Conservation (phyloP, 495 filamentous ascomycete genomes). For the Penicillium dipodomyicola region DNA sequence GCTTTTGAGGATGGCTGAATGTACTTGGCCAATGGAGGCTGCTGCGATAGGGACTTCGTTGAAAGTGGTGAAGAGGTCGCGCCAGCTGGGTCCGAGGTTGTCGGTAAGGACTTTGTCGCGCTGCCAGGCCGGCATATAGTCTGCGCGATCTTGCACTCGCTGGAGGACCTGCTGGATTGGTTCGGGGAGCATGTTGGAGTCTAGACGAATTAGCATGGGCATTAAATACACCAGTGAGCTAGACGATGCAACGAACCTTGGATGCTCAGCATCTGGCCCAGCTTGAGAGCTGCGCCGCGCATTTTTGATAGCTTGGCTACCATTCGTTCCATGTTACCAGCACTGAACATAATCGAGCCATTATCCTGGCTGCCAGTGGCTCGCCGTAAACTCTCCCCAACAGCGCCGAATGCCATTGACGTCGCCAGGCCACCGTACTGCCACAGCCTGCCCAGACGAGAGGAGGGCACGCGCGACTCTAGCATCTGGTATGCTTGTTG, state of each 20-base stretch:
- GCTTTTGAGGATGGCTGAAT: conserved; percentile 76
- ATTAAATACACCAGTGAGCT: neutral
- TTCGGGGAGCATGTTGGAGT: conserved; percentile 90
- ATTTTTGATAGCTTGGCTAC: conserved; percentile 91
- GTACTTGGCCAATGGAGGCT: conserved; percentile 97
- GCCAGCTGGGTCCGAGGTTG: conserved; percentile 84
- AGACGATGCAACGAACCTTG: conserved; percentile 55
- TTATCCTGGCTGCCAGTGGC: conserved; percentile 57
- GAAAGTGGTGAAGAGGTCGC: conserved; percentile 77
- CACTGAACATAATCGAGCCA: conserved; percentile 82
- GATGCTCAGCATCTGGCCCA: conserved; percentile 96
- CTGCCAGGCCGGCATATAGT: conserved; percentile 96
- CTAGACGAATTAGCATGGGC: conserved; percentile 36
- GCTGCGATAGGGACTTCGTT: conserved; percentile 91
- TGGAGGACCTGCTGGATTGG: conserved; percentile 84
- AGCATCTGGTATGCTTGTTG: conserved; percentile 63
- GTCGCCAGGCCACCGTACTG: conserved; percentile 91
- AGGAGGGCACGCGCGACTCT: conserved; percentile 88
- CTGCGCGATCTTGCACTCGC: conserved; percentile 92
- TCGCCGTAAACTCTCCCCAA: conserved; percentile 77
- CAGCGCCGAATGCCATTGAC: conserved; percentile 93
- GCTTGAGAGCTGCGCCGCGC: conserved; percentile 96
- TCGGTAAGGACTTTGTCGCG: conserved; percentile 74
- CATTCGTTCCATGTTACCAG: conserved; percentile 85
- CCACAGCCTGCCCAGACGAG: conserved; percentile 82